phyloP scores from a whole-genome alignment of 2,329 filamentous ascomycete species.

The Ploettnerulaceae sp. region DNA sequence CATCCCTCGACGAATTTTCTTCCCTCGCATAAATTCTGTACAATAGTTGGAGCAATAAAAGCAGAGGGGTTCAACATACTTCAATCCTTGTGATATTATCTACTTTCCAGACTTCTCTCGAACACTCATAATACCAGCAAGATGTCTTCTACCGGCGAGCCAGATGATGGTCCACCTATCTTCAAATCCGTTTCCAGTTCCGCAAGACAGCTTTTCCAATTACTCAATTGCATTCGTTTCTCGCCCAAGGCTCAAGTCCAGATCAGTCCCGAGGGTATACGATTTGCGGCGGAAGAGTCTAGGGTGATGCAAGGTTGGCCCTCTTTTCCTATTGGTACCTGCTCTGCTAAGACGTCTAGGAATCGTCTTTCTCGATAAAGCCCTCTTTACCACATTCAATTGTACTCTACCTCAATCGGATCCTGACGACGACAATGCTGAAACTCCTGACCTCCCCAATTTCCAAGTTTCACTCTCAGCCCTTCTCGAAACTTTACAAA shows the following conservation, averaged over 20 bases:
- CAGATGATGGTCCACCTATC: slow-evolving; percentile 42
- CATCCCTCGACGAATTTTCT: slow-evolving; percentile 24
- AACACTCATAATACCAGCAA: slow-evolving; percentile 8
- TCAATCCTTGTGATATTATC: slow-evolving; percentile 21
- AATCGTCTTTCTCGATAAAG: slow-evolving; percentile 79
- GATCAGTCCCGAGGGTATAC: slow-evolving; percentile 78
- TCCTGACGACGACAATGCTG: slow-evolving; percentile 37
- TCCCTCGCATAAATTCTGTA: slow-evolving; percentile 29
- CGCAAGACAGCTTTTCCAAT: slow-evolving; percentile 66
- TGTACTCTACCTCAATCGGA: slow-evolving; percentile 50
- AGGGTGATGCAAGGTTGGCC: slow-evolving; percentile 81
- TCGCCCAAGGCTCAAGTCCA: slow-evolving; percentile 57
- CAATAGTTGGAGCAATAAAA: slow-evolving; percentile 32
- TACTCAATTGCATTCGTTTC: slow-evolving; percentile 55
- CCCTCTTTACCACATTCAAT: slow-evolving; percentile 80
- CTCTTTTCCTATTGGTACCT: background rate
- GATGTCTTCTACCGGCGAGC: slow-evolving; percentile 30
- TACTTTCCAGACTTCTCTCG: slow-evolving; percentile 3
- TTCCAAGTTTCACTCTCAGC: slow-evolving; percentile 87
- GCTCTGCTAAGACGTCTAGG: slow-evolving; percentile 40
- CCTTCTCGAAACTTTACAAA: slow-evolving; percentile 89
- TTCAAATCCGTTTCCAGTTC: slow-evolving; percentile 75
- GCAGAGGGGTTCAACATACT: slow-evolving; percentile 22
- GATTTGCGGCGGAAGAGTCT: slow-evolving; percentile 83
- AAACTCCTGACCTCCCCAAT: slow-evolving; percentile 48